phyloP scores from a whole-genome alignment of 257 asterid genomes.

The Fraxinus americana region DNA sequence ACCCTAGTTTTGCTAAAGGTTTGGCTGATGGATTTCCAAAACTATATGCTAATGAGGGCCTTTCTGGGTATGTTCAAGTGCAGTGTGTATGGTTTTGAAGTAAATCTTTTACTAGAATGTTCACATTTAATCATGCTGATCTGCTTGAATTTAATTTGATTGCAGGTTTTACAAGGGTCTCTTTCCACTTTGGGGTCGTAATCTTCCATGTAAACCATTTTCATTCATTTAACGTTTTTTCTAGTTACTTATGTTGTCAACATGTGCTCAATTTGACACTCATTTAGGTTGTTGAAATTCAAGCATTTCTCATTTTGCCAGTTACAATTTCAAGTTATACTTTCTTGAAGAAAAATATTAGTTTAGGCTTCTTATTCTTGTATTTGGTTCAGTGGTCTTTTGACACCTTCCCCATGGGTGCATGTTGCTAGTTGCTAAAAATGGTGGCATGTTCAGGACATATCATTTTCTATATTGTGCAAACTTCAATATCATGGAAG shows the following conservation, averaged over 20 bases:
- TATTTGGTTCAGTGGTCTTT: neutral
- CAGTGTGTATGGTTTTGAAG: neutral
- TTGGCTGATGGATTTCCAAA: slow-evolving; percentile 73
- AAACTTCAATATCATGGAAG: neutral
- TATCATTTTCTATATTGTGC: neutral
- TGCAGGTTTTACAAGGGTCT: slow-evolving; percentile 74
- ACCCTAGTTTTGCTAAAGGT: slow-evolving; percentile 61
- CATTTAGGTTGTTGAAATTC: slow-evolving; percentile 3
- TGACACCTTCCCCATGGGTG: neutral
- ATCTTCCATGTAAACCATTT: slow-evolving; percentile 66
- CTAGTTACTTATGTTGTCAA: neutral
- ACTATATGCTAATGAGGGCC: slow-evolving; percentile 56
- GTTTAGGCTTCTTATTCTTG: neutral
- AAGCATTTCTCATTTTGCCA: neutral
- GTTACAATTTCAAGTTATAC: slow-evolving; percentile 7
- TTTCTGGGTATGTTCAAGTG: slow-evolving; percentile 47
- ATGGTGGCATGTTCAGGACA: neutral
- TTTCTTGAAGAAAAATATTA: slow-evolving; percentile 5
- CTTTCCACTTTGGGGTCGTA: slow-evolving; percentile 82
- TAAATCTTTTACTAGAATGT: slow-evolving; percentile 1
- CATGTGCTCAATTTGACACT: neutral
- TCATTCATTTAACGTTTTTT: slow-evolving; percentile 12
- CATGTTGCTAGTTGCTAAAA: neutral
- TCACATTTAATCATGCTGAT: slow-evolving; percentile 21
- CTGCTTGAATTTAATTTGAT: slow-evolving; percentile 18